Base-by-base conservation (phyloP, 1,284 basidiomycete species). In the Cryptococcus sp. region DNA sequence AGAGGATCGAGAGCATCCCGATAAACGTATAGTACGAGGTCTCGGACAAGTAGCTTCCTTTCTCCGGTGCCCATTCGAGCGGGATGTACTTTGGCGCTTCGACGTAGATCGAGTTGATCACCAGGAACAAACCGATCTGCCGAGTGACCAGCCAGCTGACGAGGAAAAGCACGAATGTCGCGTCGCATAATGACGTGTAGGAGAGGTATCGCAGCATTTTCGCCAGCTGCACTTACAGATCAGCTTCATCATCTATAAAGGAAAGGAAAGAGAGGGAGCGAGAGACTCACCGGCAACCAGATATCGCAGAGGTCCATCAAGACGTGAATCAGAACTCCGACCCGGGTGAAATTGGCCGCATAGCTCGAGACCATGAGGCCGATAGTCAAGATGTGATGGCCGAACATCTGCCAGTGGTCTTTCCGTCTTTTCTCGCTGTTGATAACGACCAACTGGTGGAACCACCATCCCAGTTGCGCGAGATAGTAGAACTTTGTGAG, bases 241-340 rank as follows among this genome's bases (percentile, higher is more conserved):
- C 8, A 19, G 8, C 19, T 19, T 50, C 17, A 51, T 40, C 17
- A 10, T n/a, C n/a, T 6, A 19, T 45, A 13, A 45, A n/a, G n/a
- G 42, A 45, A 5, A 45, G 42, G 20, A 3, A 19, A 16, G 47
- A 22, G 10, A 22, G 31, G 47, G 20, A n/a, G 5, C 27, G 35
- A 25, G 25, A 25, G 35, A 25, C 90, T 75, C 74, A 94, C 93
- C 6, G 93, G 90, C 10, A 99, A 80, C 71, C 92, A 86, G 57
- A 98, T 90, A 79, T 99, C 95, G 74, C 88, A 90, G 64, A 87
- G 87, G 73, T 99, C 95, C 92, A 97, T 95, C 40, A 97, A 81
- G 54, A 91, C 83, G 83, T 96, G 88, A 59, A 96, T 86, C 47
- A 92, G 81, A 66, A 88, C 90, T 19, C 95, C 95, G 50, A 95